A percentile compares a stretch with the other conserved stretches of the same genome.
Conservation (phyloP, 176 grass and related monocot genomes). For the Triticum turgidum region DNA sequence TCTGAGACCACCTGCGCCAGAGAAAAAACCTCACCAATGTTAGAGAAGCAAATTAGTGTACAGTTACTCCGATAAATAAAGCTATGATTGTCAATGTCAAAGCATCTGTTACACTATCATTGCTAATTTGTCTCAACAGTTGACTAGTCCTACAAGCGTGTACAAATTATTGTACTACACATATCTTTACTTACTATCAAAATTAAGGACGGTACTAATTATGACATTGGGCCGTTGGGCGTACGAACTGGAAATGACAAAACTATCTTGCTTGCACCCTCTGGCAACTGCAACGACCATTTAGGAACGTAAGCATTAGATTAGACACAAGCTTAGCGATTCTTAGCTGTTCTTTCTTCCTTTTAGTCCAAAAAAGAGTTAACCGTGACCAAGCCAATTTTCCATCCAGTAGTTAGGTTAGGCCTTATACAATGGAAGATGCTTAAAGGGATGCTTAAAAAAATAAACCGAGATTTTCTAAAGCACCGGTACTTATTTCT, state of each 20-base stretch:
- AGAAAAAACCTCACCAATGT: neutral
- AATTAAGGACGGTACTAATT: too few relatives aligned
- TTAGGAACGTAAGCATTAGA: neutral
- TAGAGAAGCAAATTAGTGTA: neutral
- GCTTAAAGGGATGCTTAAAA: too few relatives aligned
- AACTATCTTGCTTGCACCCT: slow-evolving; percentile 20
- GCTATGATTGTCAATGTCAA: slow-evolving; percentile 18
- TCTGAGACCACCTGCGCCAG: slow-evolving; percentile 70
- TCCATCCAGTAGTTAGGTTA: slow-evolving; percentile 4
- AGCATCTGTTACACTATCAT: neutral
- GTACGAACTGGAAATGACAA: neutral
- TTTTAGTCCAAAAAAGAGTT: neutral
- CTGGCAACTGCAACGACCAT: neutral
- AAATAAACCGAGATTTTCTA: too few relatives aligned
- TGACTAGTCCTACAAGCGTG: slow-evolving; percentile 1
- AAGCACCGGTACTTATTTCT: too few relatives aligned
- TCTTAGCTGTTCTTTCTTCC: neutral
- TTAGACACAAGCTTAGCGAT: slow-evolving; percentile 3
- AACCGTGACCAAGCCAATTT: slow-evolving; percentile 23
- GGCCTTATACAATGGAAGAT: too few relatives aligned
- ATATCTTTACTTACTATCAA: neutral
- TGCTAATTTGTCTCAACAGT: neutral
- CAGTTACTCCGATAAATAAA: neutral
- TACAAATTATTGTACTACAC: slow-evolving; percentile 8
- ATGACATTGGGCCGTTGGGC: too few relatives aligned